Base-by-base conservation (phyloP, 257 asterid species). In the Solanum gracilifrons region DNA sequence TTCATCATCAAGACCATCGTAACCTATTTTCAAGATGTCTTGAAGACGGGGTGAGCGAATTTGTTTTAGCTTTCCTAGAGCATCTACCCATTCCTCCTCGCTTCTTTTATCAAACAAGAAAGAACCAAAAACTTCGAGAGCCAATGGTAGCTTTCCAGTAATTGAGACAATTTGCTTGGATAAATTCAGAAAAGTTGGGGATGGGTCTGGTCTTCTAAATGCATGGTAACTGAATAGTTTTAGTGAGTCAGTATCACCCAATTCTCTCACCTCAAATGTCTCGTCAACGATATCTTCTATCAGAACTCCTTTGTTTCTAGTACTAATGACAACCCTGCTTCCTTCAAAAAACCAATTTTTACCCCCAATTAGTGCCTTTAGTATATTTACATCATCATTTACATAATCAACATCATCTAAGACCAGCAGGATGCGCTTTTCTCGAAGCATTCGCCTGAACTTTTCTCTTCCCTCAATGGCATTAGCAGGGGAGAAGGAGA, bases 81-180 rank as follows among this genome's bases (percentile, higher is more conserved):
- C 88, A 87, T 88, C 90, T 23, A 55, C 15, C 92, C 92, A 90
- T 51, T 88, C 89, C 29, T 84, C 66, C 85, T 58, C 64, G 20
- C 85, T 55, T 76, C 90, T 83, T 87, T 88, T 90, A 39, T 87
- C 86, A 60, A 76, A 87, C 87, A 90, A 76, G 73, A 60, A 88
- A 32, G 92, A 90, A 39, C 90, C 92, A 82, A 90, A 88, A 43
- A 89, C 90, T 89, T 90, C 89, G 9, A 90, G 92, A 46, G 92
- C 91, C 89, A 90, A 87, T 3, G 92, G 92, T 73, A 90, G 72
- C 39, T 87, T 87, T 55, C 90, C 90, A 9, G 90, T 88, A n/a
- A 85, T 10, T 5, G 72, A 68, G 62, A 90, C 91, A 88, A 90
- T 73, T 46, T 73, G 27, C 18, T 72, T 39, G 37, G 92, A 90